Evolutionary conservation across 768 basidiomycete species (phyloP), one percentile per base, ranked within the genome.

Genomic region (Calocera cornea): DNA sequence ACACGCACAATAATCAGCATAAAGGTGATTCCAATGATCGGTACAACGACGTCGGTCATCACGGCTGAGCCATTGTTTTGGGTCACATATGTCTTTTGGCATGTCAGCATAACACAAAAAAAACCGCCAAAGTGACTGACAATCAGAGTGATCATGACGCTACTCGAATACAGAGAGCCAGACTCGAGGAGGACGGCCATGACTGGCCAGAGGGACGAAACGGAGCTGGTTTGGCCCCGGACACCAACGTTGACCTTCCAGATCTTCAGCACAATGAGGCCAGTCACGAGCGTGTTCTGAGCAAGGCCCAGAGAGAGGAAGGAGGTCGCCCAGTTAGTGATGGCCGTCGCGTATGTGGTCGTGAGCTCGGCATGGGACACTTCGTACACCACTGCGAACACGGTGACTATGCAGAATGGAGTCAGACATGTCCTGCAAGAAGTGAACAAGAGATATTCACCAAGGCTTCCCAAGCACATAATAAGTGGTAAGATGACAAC

Each of bases 131-230:
- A 22, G 31, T 5, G 5, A 29, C 54, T 60, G 7, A 60, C 54
- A 27, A 60, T 60, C 14, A 60, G 54, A 19, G 54, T 60, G 54
- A 60, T 60, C 54, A 60, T 60, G 27, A 60, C 54, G 54, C 54
- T 29, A 27, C 54, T 31, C 14, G 54, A 60, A 22, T 60, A 60
- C 11, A 60, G 54, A 2, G 54, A 12, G 31, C 54, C 54, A 19
- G 54, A 60, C 54, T 60, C 54, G 14, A 60, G 11, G 7, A 60
- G 54, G 2, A 60, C 54, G 11, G 54, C 54, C 11, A 60, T 60
- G 54, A 60, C 54, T 19, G 54, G 54, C 54, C 54, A 60, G 2
- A 60, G 54, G 54, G 54, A 60, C 7, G 54, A 27, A 10, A 60
- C 54, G 27, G 54, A 5, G 54, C 54, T 60, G 16, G 54, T 33